Evolutionary conservation across 805 yeast genomes (phyloP).

Genomic region (Saccharomycopsis guyanensis): DNA sequence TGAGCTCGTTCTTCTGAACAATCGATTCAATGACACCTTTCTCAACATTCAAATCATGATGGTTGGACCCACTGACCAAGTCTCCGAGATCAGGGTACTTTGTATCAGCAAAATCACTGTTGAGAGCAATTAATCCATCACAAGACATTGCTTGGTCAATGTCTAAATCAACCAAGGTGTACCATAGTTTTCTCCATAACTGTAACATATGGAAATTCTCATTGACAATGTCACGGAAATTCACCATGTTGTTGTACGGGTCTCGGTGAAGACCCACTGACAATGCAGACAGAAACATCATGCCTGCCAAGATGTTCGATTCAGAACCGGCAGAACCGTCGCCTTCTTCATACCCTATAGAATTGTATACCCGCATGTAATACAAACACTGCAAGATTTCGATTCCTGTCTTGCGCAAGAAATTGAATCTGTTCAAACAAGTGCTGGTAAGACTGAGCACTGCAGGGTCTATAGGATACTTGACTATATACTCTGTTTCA

Average conservation of each 20-base stretch:
- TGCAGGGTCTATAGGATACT: constrained; percentile 35
- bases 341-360: constrained; percentile 41
- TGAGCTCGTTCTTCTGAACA: constrained; percentile 7
- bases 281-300: constrained; percentile 34
- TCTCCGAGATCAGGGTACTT: constrained; percentile 12
- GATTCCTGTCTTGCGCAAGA: constrained; percentile 33
- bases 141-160: constrained; percentile 22
- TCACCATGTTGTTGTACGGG: constrained; percentile 22
- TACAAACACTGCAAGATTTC: constrained; percentile 38
- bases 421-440: constrained; percentile 34
- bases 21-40: constrained; percentile 11
- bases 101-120: constrained; percentile 9
- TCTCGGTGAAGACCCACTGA: constrained; percentile 41
- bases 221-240: background rate
- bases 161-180: constrained; percentile 28
- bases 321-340: constrained; percentile 40
- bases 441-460: constrained; percentile 32
- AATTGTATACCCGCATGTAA: constrained; percentile 34
- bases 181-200: constrained; percentile 36
- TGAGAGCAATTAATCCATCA: constrained; percentile 1
- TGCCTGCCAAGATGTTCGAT: constrained; percentile 31
- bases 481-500: constrained; percentile 23
- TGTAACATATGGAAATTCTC: constrained; percentile 23
- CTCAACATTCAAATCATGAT: constrained; percentile 18
- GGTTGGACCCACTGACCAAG: constrained; percentile 12